Percentiles rank a stretch among this genome's conserved stretches.
Evolutionary conservation across 345 rosid species (phyloP).

Genomic region (Corymbia maculata): DNA sequence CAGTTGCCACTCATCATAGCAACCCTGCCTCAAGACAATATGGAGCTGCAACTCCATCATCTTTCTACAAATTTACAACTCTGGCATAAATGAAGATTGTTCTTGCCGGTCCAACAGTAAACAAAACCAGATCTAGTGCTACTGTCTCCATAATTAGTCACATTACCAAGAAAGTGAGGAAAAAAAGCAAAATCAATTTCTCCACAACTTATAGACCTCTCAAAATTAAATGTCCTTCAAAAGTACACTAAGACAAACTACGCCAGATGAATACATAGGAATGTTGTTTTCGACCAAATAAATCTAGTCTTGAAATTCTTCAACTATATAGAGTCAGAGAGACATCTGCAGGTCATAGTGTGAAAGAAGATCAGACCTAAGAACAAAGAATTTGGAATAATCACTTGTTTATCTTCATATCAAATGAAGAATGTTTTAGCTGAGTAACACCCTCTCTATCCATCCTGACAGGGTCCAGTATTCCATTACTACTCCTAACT

Average conservation of each 20-base stretch:
- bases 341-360: not conserved
- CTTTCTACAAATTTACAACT: not conserved
- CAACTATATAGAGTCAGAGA: not conserved
- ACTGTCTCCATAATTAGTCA: not conserved
- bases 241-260: not conserved
- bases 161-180: not conserved
- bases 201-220: not conserved
- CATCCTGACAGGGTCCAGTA: not conserved
- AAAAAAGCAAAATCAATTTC: not conserved
- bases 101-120: not conserved
- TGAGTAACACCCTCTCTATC: not conserved
- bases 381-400: not conserved
- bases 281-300: not conserved
- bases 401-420: not conserved
- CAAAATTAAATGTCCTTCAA: not conserved
- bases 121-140: not conserved
- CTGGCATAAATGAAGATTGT: not conserved
- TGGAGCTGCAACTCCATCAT: not conserved
- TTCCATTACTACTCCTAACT: not conserved
- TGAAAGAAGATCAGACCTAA: not conserved
- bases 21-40: not conserved
- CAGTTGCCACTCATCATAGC: not conserved
- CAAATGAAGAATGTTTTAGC: not conserved
- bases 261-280: not conserved
- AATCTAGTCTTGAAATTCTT: not conserved